Base-by-base conservation (phyloP, 1,139 yeast species). In the Candida sanyaensis region DNA sequence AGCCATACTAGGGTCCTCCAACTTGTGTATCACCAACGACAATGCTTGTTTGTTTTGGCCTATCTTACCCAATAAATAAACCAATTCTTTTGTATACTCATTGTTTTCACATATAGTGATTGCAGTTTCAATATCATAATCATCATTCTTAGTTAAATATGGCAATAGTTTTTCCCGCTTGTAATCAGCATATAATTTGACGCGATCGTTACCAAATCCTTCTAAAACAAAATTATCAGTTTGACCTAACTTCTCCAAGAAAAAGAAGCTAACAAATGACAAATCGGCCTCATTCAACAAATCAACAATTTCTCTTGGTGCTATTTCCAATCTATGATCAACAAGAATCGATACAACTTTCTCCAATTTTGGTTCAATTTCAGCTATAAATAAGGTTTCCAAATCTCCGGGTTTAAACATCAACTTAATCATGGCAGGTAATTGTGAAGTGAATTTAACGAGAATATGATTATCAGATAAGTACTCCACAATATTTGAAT, bases 41-140 rank as follows among this genome's bases (percentile, higher is more conserved):
- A 93, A 68, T 0, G 98, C 98, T 50, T 81, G 78, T 54, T 78
- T 80, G 51, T 86, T 83, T 55, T 88, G 88, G 1, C 99, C 99
- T 29, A 88, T 84, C 58, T 83, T 83, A 6, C 97, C 96, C 53
- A 90, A 76, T 33, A 93, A 67, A 58, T 83, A 91, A 0, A 93
- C 96, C 43, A 90, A 72, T 60, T 92, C 98, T 42, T 86, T 83
- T 31, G 75, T 77, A 43, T 70, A 67, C 1, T 74, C 75, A 40
- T 76, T 73, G 9, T 64, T 50, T 50, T 84, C 84, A 58, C 96
- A 89, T 0, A 86, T 64, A 8, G 68, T 64, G 17, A 90, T 81
- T 0, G 97, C 96, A 31, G 63, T 59, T 44, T 83, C 88, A 38
- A 90, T 78, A 53, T 88, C 81, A 65, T 91, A 93, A 51, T 83